Conservation (phyloP, 345 rosid species). For the Adansonia digitata region DNA sequence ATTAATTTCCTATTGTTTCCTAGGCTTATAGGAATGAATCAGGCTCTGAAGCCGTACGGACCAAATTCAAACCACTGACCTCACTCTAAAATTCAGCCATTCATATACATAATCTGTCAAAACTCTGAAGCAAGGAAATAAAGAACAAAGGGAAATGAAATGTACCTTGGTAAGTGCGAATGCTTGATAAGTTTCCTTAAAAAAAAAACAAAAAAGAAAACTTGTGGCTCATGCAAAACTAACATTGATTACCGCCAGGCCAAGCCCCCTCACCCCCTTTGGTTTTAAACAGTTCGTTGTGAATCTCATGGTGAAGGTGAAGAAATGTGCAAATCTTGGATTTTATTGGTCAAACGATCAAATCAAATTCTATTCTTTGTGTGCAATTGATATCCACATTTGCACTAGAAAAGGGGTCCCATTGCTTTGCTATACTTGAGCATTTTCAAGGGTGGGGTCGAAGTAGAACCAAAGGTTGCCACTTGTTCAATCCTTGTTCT, state of each 20-base stretch:
- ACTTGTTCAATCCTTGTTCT: not conserved
- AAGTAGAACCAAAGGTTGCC: not conserved
- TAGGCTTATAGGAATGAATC: not conserved
- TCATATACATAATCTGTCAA: not conserved
- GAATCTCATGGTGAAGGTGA: not conserved
- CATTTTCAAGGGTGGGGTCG: not conserved
- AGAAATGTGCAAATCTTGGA: not conserved
- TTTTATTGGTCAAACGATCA: not conserved
- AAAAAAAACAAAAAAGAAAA: no score
- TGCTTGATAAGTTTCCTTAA: no score
- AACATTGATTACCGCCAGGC: constrained; percentile 4
- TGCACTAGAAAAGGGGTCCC: not conserved
- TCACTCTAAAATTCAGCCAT: not conserved
- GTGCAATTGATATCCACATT: not conserved
- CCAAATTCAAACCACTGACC: not conserved
- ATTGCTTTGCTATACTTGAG: not conserved
- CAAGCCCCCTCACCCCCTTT: no score
- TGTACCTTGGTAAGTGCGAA: no score
- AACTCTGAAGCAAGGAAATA: not conserved
- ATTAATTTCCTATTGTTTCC: not conserved
- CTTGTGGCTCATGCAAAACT: constrained; percentile 14
- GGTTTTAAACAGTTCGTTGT: not conserved
- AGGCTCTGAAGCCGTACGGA: not conserved
- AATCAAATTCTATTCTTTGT: not conserved
- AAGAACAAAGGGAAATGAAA: not conserved